Evolutionary conservation across 2,329 filamentous ascomycete genomes (phyloP), one percentile per base, ranked within the genome.

Genomic region (Ophioceras dolichostomum): DNA sequence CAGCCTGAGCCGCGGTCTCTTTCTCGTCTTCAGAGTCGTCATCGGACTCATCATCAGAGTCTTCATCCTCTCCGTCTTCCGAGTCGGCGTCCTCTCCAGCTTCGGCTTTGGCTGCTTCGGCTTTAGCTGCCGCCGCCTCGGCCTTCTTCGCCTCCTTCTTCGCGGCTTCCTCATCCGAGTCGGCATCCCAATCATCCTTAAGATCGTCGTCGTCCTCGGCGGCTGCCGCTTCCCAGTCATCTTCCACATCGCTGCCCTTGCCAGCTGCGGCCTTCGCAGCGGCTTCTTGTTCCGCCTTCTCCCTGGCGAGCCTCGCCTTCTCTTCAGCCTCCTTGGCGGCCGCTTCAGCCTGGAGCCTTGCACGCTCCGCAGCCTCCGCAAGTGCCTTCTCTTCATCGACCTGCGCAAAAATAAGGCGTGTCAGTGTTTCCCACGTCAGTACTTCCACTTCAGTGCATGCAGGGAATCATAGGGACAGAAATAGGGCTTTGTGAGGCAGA

Each of bases 101-200:
- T n/a, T 52, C 46, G n/a, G 38, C 40, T 18, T 38, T 30, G 20
- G 18, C 29, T 39, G 41, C 30, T 49, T 46, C 39, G 49, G 48
- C 21, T 26, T 31, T 21, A 9, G 18, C 28, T 10, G 10, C 20
- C n/a, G 27, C 37, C 17, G 37, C 32, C 2, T 44, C 41, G 2
- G 37, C 34, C 43, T 55, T 53, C 31, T 49, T 44, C 34, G 47
- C 46, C 39, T 53, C 53, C 50, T 69, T 65, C 52, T 57, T 34
- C 31, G 32, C 58, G 53, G 63, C 60, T 49, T 87, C 83, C 6
- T 84, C 81, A 34, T 84, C 83, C 3, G 77, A 79, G 38, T 86
- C 82, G 24, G 83, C 87, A 56, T 96, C 89, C 89, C 89, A 96
- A 65, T 81, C 89, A 47, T 95, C 89, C 61, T 95, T 95, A 51